Base-by-base conservation (phyloP, 495 filamentous ascomycete genomes). In the Penicillium macrosclerotiorum region DNA sequence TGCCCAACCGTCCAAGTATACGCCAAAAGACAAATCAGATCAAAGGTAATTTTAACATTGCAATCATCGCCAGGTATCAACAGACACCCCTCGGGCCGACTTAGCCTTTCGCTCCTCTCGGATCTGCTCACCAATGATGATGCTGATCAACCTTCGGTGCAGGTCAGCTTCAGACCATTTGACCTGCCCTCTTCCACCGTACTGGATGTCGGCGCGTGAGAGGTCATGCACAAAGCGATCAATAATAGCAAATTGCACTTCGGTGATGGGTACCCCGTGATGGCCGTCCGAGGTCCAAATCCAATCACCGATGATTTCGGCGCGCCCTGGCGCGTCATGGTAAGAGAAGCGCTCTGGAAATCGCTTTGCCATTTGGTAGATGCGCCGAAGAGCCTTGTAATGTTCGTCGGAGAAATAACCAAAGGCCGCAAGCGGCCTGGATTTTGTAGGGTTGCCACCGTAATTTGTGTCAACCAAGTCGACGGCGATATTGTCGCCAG, bases 81-180 rank as follows among this genome's bases (percentile, higher is more conserved):
- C 49, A 24, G 63, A 61, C 23, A 52, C 47, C 17, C 54, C 53
- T 22, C 65, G 53, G 45, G 30, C 51, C 33, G 50, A 39, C 35
- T 58, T 57, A 27, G 54, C 55, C 30, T 62, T 71, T 39, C 51
- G 50, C 35, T 71, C 69, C 34, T 59, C 59, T 57, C 72, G 57
- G 47, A 73, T 69, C 49, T 74, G 64, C 42, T 74, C 69, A 34
- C 72, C 72, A 57, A 74, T 73, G 35, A 74, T 72, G 29, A 75
- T 55, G 45, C 72, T 75, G 33, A 74, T 69, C 52, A 75, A 47
- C 45, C 72, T 57, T 42, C 60, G 64, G 46, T 72, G 68, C 47
- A 75, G 54, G 23, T 75, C 71, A 27, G 69, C 71, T 37, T 74
- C 72, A 26, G 65, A 67, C 72, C 72, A 75, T 37, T 69, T 64